phyloP scores from a whole-genome alignment of 148 eudicot species.

The Rhododendron griersonianum region DNA sequence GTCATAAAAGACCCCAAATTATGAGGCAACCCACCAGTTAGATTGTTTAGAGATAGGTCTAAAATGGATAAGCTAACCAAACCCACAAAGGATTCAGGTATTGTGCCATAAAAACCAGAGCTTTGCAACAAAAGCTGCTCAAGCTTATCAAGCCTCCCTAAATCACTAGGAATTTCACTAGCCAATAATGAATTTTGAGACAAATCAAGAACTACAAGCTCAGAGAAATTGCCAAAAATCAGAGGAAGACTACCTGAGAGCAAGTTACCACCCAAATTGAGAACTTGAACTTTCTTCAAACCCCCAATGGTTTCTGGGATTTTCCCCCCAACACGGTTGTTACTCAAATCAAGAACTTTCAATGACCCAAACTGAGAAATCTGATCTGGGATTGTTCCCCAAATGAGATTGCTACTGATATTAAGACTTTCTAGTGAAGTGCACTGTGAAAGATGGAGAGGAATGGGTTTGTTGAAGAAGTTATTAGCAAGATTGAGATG shows the following conservation, averaged over 20 bases:
- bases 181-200: slow-evolving; percentile 61
- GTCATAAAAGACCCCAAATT: slow-evolving; percentile 37
- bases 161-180: slow-evolving; percentile 59
- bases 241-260: slow-evolving; percentile 59
- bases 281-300: slow-evolving; percentile 45
- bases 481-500: slow-evolving; percentile 72
- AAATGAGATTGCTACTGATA: slow-evolving; percentile 70
- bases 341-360: slow-evolving; percentile 67
- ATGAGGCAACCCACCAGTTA: slow-evolving; percentile 62
- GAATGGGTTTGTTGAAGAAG: slow-evolving; percentile 68
- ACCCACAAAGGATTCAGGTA: slow-evolving; percentile 52
- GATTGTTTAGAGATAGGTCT: slow-evolving; percentile 81
- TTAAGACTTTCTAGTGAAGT: slow-evolving; percentile 46
- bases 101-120: slow-evolving; percentile 70
- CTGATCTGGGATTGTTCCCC: slow-evolving; percentile 82
- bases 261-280: slow-evolving; percentile 68
- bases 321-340: slow-evolving; percentile 60
- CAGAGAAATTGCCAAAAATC: slow-evolving; percentile 63
- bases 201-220: slow-evolving; percentile 68
- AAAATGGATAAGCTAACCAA: slow-evolving; percentile 42
- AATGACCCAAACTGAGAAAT: slow-evolving; percentile 64
- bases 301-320: slow-evolving; percentile 70
- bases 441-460: slow-evolving; percentile 74
- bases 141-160: slow-evolving; percentile 56
- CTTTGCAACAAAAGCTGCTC: slow-evolving; percentile 61